phyloP scores from a whole-genome alignment of 768 basidiomycete species.

The Mycena olivaceomarginata region DNA sequence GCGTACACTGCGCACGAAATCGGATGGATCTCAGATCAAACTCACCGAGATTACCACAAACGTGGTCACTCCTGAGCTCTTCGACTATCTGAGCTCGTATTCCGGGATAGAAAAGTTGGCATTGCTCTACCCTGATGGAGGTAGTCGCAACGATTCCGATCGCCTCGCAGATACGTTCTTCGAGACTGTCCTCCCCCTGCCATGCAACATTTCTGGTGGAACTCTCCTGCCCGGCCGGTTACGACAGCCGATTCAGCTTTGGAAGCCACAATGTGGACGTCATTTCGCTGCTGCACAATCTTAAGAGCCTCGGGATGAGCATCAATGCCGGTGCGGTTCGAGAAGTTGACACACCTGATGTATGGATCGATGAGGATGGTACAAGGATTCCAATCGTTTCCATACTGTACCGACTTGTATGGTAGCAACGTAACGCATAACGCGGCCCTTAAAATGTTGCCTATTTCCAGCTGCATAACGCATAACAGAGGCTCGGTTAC shows the following conservation, averaged over 20 bases:
- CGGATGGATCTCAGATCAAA: neutral
- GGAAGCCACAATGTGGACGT: neutral
- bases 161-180: slow-evolving; percentile 10
- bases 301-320: neutral
- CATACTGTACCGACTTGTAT: too few species aligned
- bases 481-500: too few species aligned
- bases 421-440: too few species aligned
- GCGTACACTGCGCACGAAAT: neutral
- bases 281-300: neutral
- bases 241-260: neutral
- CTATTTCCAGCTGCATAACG: too few species aligned
- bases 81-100: slow-evolving; percentile 6
- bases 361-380: too few species aligned
- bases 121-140: neutral
- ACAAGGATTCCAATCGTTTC: neutral
- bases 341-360: neutral
- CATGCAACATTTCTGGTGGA: neutral
- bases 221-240: neutral
- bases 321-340: neutral
- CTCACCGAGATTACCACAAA: neutral
- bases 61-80: neutral
- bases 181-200: neutral
- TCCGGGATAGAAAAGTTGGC: slow-evolving; percentile 5
- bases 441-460: too few species aligned
- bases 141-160: neutral